A percentile compares a stretch with the other conserved stretches of the same genome.
phyloP scores from a whole-genome alignment of 2,329 filamentous ascomycete species.

The Ophiosphaerella narmari region DNA sequence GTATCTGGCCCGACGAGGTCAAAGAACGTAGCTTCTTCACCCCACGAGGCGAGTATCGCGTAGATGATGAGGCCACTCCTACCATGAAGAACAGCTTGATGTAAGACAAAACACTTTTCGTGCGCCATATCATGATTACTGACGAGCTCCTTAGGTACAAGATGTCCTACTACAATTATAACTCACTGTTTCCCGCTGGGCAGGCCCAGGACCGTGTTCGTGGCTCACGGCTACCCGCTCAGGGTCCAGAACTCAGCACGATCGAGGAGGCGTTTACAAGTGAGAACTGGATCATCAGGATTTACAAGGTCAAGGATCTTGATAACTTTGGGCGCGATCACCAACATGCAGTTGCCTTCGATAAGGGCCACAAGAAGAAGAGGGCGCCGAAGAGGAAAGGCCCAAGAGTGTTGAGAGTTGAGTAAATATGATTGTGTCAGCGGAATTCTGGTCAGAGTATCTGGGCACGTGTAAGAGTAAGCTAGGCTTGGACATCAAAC shows the following conservation, averaged over 20 bases:
- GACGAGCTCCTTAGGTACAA: conserved; percentile 76
- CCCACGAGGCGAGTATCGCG: conserved; percentile 86
- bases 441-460: conserved; percentile 19
- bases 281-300: conserved; percentile 99
- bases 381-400: conserved; percentile 73
- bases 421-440: conserved; percentile 55
- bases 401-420: conserved; percentile 71
- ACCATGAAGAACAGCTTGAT: conserved; percentile 99
- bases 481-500: conserved; percentile 17
- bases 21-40: conserved; percentile 98
- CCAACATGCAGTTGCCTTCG: conserved; percentile 69
- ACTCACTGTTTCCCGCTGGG: conserved; percentile 85
- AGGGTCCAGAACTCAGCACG: conserved; percentile 82
- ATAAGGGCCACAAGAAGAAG: conserved; percentile 84
- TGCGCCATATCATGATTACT: conserved; percentile 14
- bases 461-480: conserved; percentile 38
- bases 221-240: conserved; percentile 75
- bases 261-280: conserved; percentile 97
- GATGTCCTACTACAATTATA: conserved; percentile 99
- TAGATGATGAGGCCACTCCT: conserved; percentile 90
- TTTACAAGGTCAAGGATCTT: conserved; percentile 99
- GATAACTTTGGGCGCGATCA: conserved; percentile 96
- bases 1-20: conserved; percentile 99
- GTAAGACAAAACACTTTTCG: conserved; percentile 63
- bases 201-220: conserved; percentile 92